Base-by-base conservation (phyloP, 495 filamentous ascomycete species). In the Penicillium flavigenum region DNA sequence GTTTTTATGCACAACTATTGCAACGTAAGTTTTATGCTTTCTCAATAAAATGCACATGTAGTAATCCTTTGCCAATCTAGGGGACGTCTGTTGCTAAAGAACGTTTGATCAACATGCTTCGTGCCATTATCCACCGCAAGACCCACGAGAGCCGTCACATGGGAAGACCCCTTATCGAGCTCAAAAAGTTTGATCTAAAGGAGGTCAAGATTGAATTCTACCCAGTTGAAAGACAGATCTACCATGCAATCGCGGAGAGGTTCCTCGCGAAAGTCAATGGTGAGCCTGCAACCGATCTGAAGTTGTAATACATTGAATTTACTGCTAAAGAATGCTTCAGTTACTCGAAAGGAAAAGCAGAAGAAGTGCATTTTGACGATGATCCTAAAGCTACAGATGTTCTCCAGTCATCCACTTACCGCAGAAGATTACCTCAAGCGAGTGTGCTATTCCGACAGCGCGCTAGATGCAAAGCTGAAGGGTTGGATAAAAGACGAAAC, bases 361-460 rank as follows among this genome's bases (percentile, higher is more conserved):
- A 47, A 5, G 14, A 47, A 47, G 7, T 47, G 44, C 6, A 47
- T 47, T 26, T 29, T 47, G 14, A 47, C 44, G 2, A 47, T 47
- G 44, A 47, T 47, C 16, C 16, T 47, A 5, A 47, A 47, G 26
- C 4, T 47, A 3, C 45, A 47, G 16, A 47, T 47, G 45, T 47
- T 47, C 16, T 2, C 45, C 26, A 47, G 45, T 2, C 45, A 47
- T 47, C 45, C 45, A 29, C 26, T 47, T n/a, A n/a, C 26, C 0
- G 45, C 45, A 47, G 22, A 47, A 29, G 45, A 47, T 19, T 47
- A 47, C 3, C 45, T 47, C 8, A 26, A 47, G 45, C 22, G 22
- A 8, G 45, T 47, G 14, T 47, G 45, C 45, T 19, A 47, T 7
- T 10, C 10, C 10, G 10, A 29, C 45, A 47, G 16, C 16, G 16